Percentiles rank a stretch among this genome's conserved stretches.
phyloP scores from a whole-genome alignment of 1,284 basidiomycete genomes.

The Papiliotrema nemorosa region DNA sequence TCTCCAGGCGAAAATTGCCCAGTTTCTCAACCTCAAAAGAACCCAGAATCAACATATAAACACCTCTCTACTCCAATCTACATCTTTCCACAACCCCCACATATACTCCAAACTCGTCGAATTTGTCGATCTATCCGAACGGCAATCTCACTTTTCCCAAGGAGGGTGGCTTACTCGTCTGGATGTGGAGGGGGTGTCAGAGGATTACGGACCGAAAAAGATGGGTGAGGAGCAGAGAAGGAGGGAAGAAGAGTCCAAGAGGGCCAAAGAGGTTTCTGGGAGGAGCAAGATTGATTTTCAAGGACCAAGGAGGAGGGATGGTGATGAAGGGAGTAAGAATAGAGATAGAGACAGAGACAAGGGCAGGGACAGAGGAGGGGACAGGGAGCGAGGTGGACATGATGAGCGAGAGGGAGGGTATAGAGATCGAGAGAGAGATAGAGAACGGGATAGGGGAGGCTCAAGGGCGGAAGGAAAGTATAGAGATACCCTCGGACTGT shows the following conservation, averaged over 20 bases:
- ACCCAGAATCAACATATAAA: conserved; percentile 84
- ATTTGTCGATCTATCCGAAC: conserved; percentile 84
- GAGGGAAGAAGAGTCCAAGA: conserved; percentile 58
- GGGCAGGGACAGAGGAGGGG: conserved; percentile 11
- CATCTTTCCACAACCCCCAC: conserved; percentile 90
- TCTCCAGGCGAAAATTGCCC: conserved; percentile 67
- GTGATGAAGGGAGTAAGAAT: conserved; percentile 3
- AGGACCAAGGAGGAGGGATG: conserved; percentile 14
- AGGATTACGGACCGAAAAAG: conserved; percentile 27
- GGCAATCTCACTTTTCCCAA: conserved; percentile 70
- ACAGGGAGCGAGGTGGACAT: conserved; percentile 9
- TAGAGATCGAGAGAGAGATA: conserved; percentile 14
- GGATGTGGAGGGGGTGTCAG: conserved; percentile 22
- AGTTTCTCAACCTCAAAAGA: conserved; percentile 71
- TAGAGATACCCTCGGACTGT: not conserved
- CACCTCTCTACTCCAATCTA: conserved; percentile 81
- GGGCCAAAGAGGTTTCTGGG: conserved; percentile 55
- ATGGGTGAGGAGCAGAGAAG: conserved; percentile 56
- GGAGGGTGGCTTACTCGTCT: conserved; percentile 40
- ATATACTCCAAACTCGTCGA: conserved; percentile 85
- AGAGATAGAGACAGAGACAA: conserved; percentile 10
- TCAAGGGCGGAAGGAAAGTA: not conserved
- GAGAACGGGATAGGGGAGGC: conserved; percentile 15
- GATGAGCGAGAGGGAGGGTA: conserved; percentile 13
- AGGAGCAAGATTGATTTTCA: conserved; percentile 61